Evolutionary conservation across 2,329 filamentous ascomycete species (phyloP).

Genomic region (Arthrocladium fulminans): DNA sequence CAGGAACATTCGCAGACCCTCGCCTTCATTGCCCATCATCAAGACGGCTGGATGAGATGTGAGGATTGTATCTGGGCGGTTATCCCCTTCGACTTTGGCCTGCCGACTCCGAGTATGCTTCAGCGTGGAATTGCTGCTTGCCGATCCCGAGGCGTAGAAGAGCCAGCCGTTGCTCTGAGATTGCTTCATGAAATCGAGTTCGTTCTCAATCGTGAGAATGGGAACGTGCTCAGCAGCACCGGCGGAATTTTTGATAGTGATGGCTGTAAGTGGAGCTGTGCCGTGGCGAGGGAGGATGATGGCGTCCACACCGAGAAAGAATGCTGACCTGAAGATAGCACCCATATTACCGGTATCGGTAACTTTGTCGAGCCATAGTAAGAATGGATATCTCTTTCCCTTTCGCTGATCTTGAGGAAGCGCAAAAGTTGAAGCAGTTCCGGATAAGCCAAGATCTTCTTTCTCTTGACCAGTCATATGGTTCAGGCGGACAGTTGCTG

Average conservation of each 20-base stretch:
- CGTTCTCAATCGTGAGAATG: conserved; percentile 60
- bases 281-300: conserved; percentile 66
- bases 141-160: conserved; percentile 64
- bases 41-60: conserved; percentile 59
- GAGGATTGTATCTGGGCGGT: conserved; percentile 6
- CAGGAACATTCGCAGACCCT: conserved; percentile 59
- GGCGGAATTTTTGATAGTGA: conserved; percentile 77
- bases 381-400: conserved; percentile 30
- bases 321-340: conserved; percentile 76
- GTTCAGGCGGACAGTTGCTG: neutral
- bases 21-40: conserved; percentile 73
- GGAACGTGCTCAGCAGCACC: conserved; percentile 76
- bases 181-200: conserved; percentile 58
- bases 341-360: conserved; percentile 85
- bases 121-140: conserved; percentile 20
- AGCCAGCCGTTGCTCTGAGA: conserved; percentile 69
- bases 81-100: conserved; percentile 34
- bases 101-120: conserved; percentile 18
- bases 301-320: conserved; percentile 82
- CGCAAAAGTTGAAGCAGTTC: neutral
- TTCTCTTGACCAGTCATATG: neutral
- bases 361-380: conserved; percentile 38
- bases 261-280: conserved; percentile 64
- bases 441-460: neutral
- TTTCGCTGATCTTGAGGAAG: neutral